Evolutionary conservation across 179 eudicot genomes (phyloP), one percentile per base, ranked within the genome.

Genomic region (Beta corolliflora): DNA sequence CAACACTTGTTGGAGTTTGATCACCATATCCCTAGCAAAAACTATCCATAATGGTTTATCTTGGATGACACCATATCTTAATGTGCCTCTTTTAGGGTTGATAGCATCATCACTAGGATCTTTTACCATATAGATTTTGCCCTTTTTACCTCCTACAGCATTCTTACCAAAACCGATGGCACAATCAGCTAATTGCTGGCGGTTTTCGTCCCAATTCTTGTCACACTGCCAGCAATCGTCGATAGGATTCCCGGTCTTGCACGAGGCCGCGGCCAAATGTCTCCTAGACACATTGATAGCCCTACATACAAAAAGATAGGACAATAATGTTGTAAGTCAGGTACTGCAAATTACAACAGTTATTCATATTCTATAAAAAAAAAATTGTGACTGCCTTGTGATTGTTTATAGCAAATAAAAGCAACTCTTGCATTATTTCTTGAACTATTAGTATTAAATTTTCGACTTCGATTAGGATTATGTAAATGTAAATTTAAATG

Each of bases 1-100:
- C 1, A 93, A 86, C 75, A 88, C 92, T 13, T 88, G 83, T 48
- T 88, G 68, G 3, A 91, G 94, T 8, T 55, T 86, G 68, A 86
- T 86, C 48, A 77, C 82, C 88, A 86, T 83, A 60, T 83, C 82
- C 1, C 8, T 41, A 1, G 61, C 76, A 21, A 86, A 86, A 44
- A 53, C 55, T 29, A 86, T 86, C 88, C 88, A 83, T 13, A 86
- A 70, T 13, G 88, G 89, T 16, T 74, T 23, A 0, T 77, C 44
- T 66, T 82, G 89, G 54, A 87, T 84, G 44, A 45, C 88, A 1
- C 82, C 89, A 50, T 84, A 80, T 36, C 89, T 68, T 16, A 87
- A 53, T 25, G 85, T 87, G 19, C 87, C 85, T 18, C 75, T 83
- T 18, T 82, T 84, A 0, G 89, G 89, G 77, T 84, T 87, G 25